These are phyloP conservation scores for Thelonectria olida DNA, from an alignment of 2,329 filamentous ascomycete genomes.

Conservation along the genomic window DNA sequence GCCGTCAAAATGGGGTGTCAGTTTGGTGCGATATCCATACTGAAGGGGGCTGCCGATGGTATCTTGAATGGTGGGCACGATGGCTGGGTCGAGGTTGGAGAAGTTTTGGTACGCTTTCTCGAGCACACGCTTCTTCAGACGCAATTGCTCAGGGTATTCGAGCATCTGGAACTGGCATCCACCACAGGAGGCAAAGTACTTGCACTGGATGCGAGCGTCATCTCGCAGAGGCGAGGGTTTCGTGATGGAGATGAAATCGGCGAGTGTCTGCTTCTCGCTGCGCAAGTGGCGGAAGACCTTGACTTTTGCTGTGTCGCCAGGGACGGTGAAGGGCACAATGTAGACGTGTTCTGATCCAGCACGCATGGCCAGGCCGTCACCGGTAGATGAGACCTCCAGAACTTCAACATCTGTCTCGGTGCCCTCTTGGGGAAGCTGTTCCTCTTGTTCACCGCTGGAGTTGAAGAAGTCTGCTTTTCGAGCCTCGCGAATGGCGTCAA, in stretches of 20 bases:
- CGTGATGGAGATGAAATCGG: conserved; percentile 83
- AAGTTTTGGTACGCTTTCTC: conserved; percentile 94
- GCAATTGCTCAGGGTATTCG: conserved; percentile 84
- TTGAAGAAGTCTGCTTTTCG: conserved; percentile 45
- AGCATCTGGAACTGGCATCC: conserved; percentile 99
- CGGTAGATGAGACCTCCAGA: conserved; percentile 84
- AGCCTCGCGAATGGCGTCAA: conserved; percentile 62
- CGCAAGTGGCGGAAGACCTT: conserved; percentile 80
- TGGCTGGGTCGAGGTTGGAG: conserved; percentile 78
- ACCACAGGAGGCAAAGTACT: conserved; percentile 87
- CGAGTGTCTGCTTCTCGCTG: conserved; percentile 74
- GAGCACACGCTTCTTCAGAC: conserved; percentile 84
- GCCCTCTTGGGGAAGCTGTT: conserved; percentile 69
- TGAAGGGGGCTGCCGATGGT: conserved; percentile 91
- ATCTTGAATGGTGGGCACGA: conserved; percentile 79
- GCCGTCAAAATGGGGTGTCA: conserved; percentile 94
- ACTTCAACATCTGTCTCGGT: conserved; percentile 86
- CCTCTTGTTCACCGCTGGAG: conserved; percentile 41
- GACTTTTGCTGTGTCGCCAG: conserved; percentile 82
- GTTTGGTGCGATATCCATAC: conserved; percentile 94
- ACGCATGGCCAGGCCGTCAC: conserved; percentile 86
- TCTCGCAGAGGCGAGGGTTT: conserved; percentile 80
- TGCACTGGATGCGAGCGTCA: conserved; percentile 79
- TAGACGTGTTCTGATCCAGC: conserved; percentile 74
- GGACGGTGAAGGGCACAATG: conserved; percentile 87